Evolutionary conservation across 2,329 filamentous ascomycete genomes (phyloP), one percentile per base, ranked within the genome.

Genomic region (Nothopassalora personata): DNA sequence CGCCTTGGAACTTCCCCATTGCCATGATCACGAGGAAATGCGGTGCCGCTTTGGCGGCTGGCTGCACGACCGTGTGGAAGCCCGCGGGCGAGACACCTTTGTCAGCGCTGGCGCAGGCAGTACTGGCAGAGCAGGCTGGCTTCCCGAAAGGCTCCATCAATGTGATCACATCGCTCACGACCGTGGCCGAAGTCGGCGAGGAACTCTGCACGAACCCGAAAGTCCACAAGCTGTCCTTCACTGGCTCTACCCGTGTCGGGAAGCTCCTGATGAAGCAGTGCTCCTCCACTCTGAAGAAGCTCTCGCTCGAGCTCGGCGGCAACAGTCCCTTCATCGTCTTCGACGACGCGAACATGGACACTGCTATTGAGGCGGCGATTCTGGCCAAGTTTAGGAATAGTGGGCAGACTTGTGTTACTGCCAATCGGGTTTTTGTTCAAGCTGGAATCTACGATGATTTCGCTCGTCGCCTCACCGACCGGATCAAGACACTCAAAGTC

Each of bases 371-470:
- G 15, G 69, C 60, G 1, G 53, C 56, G 13, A 66, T 73, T 13
- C 9, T 67, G 3, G 56, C 54, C 18, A 73, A 73, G 58, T 73
- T 71, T 47, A 56, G 69, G 6, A 61, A 61, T 27, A 61, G 62
- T 3, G 70, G 70, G 1, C 70, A 72, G 56, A 70, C 70, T 6
- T 72, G 70, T 53, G 68, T 72, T 4, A 66, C 61, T 19, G 68
- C 69, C 6, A 83, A 82, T 68, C 75, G 80, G 0, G 77, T 82
- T 60, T 81, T 80, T 63, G 76, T 83, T 1, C 80, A 83, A 65
- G 72, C 73, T 34, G 78, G 79, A 10, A 74, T 82, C 10, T 81
- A 81, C 62, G 77, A 82, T 47, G 70, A 79, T 30, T 82, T 88
- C 34, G 80, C 82, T 0, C 68, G 74, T 11, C 73, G 79, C 33